Evolutionary conservation across 768 basidiomycete genomes (phyloP).

Genomic region (Trametes sanguinea): DNA sequence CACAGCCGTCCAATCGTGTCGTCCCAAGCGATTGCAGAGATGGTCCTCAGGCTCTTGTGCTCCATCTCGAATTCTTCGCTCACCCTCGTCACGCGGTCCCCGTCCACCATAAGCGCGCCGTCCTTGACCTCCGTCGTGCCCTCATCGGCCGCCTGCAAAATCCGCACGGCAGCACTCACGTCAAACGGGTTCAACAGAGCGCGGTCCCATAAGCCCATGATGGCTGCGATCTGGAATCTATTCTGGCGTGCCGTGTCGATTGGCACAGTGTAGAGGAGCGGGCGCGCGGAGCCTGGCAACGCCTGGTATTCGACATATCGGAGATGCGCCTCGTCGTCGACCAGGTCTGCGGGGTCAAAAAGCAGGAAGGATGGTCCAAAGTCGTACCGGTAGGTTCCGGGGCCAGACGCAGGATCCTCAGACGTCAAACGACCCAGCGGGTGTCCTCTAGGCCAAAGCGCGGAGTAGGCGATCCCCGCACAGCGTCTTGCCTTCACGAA

Average conservation of each 20-base stretch:
- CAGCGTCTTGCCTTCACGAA: neutral
- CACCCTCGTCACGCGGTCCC: neutral
- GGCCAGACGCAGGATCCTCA: neutral
- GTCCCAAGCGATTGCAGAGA: slow-evolving; percentile 62
- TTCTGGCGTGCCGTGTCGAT: neutral
- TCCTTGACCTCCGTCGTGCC: neutral
- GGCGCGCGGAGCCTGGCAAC: slow-evolving; percentile 17
- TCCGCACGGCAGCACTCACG: neutral
- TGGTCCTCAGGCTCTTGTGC: slow-evolving; percentile 23
- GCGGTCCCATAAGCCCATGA: slow-evolving; percentile 3
- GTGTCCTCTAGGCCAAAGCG: neutral
- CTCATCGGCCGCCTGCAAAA: neutral
- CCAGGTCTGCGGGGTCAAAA: neutral
- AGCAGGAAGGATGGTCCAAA: neutral
- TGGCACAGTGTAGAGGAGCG: slow-evolving; percentile 8
- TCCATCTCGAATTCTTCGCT: neutral
- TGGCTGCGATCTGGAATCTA: neutral
- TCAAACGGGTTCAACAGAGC: neutral
- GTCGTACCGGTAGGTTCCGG: neutral
- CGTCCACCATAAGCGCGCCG: neutral
- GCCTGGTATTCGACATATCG: neutral
- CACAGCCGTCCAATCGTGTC: slow-evolving; percentile 63
- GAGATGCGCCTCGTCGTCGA: neutral
- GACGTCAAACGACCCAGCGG: neutral
- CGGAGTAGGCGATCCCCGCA: neutral